Base-by-base conservation (phyloP, 129 eudicot genomes). In the Lonicera japonica region DNA sequence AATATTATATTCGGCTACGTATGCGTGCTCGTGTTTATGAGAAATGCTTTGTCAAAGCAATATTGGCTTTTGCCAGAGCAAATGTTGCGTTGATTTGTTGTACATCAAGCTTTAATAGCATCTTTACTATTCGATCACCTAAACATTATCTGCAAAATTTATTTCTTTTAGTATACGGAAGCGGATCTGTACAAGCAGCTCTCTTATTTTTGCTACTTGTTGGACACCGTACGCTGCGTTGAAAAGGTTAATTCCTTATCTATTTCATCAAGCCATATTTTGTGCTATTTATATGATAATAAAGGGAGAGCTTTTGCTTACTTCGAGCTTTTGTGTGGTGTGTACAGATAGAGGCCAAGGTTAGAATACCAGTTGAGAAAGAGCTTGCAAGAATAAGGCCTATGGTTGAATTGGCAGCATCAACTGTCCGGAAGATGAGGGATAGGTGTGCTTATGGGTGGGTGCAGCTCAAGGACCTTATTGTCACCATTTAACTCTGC, bases 401-500 rank as follows among this genome's bases (percentile, higher is more conserved):
- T 25, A 53, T 76, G 73, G 92, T 83, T 46, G 82, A 79, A 58
- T 12, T 66, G 72, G 99, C 92, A 46, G 78, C 85, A n/a, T 72
- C 74, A 55, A 69, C 73, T 20, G 87, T 79, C 34, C 83, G 77
- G 58, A 85, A 88, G 82, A 70, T 86, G 53, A 77, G 94, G 36
- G 96, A 94, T 54, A 73, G 89, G 51, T 88, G 99, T 40, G 85
- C 86, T 21, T 94, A 88, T 77, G 96, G 99, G 12, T 88, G 99
- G 99, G 89, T 94, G 60, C 89, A 88, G 74, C 79, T 94, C 34
- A 61, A 60, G 56, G 95, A 83, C 19, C 82, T 94, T 11, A 66
- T 75, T 17, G 85, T 80, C 25, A 63, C 88, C 43, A 60, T 72
- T 22, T 87, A 75, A 68, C 59, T 21, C 59, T 21, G 19, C 55